Conservation (phyloP, 2,329 filamentous ascomycete genomes). For the Paecilomyces sp. region DNA sequence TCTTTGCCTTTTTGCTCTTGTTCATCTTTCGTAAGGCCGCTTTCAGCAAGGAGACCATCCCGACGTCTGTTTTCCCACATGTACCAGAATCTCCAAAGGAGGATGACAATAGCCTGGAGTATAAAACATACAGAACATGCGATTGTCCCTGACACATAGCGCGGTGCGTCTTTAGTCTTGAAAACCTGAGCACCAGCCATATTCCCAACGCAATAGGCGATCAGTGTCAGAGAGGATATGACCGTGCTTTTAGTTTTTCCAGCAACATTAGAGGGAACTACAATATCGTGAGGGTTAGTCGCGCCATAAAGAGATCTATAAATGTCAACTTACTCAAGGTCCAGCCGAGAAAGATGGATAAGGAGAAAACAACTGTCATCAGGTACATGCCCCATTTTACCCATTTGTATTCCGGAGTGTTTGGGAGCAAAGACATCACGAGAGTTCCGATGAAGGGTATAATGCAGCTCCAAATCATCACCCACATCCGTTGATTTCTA, state of each 20-base stretch:
- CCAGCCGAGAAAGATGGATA: conserved; percentile 26
- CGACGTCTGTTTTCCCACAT: conserved; percentile 33
- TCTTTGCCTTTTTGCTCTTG: conserved; percentile 21
- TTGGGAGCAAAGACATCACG: conserved; percentile 25
- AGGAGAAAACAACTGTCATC: conserved; percentile 23
- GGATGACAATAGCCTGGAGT: conserved; percentile 31
- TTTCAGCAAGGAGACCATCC: conserved; percentile 17
- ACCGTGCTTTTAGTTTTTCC: conserved; percentile 43
- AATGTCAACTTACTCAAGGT: conserved; percentile 13
- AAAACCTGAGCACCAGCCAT: conserved; percentile 44
- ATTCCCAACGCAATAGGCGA: conserved; percentile 43
- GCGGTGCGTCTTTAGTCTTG: conserved; percentile 35
- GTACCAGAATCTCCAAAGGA: conserved; percentile 34
- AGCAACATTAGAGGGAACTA: conserved; percentile 39
- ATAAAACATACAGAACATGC: conserved; percentile 33
- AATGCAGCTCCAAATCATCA: conserved; percentile 8
- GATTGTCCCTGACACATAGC: conserved; percentile 37
- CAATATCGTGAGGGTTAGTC: not conserved
- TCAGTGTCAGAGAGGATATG: conserved; percentile 39
- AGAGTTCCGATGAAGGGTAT: conserved; percentile 28
- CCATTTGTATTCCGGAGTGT: conserved; percentile 23
- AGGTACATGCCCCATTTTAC: conserved; percentile 30
- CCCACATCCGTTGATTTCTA: not conserved
- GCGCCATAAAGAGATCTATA: not conserved
- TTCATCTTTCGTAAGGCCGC: conserved; percentile 29